Evolutionary conservation across 352 stramenopile genomes (phyloP).

Genomic region (Globisporangium orthogonon): DNA sequence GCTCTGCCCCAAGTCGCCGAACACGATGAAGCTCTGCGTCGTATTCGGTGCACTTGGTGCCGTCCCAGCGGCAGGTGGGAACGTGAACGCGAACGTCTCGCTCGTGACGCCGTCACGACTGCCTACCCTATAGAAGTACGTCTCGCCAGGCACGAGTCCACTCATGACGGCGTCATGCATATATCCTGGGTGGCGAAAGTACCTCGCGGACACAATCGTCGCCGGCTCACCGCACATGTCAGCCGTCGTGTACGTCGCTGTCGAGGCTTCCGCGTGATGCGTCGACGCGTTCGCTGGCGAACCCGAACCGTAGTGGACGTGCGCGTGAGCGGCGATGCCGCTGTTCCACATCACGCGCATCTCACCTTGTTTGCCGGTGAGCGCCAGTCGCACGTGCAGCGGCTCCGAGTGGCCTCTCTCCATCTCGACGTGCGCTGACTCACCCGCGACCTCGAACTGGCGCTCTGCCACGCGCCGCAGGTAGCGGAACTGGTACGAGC

Average conservation of each 20-base stretch:
- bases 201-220: constrained; percentile 11
- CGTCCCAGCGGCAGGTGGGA: constrained; percentile 10
- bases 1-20: constrained; percentile 23
- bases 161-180: constrained; percentile 27
- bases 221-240: constrained; percentile 26
- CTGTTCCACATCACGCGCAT: constrained; percentile 60
- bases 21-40: constrained; percentile 21
- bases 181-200: constrained; percentile 28
- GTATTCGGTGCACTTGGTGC: background rate
- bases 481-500: constrained; percentile 37
- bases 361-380: constrained; percentile 15
- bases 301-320: constrained; percentile 26
- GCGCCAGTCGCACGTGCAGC: constrained; percentile 11
- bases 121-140: constrained; percentile 30
- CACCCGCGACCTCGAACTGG: constrained; percentile 2
- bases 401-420: constrained; percentile 34
- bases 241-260: constrained; percentile 11
- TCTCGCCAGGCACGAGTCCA: constrained; percentile 13
- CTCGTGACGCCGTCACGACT: constrained; percentile 26
- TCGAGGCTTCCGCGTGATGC: constrained; percentile 3
- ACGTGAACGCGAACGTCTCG: constrained; percentile 20
- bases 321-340: constrained; percentile 21
- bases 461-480: background rate
- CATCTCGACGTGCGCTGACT: constrained; percentile 27
- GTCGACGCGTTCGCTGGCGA: background rate